These are phyloP conservation scores for Mucor piriformis DNA, from an alignment of 371 early-diverging fungal genomes.

Conservation along the genomic window DNA sequence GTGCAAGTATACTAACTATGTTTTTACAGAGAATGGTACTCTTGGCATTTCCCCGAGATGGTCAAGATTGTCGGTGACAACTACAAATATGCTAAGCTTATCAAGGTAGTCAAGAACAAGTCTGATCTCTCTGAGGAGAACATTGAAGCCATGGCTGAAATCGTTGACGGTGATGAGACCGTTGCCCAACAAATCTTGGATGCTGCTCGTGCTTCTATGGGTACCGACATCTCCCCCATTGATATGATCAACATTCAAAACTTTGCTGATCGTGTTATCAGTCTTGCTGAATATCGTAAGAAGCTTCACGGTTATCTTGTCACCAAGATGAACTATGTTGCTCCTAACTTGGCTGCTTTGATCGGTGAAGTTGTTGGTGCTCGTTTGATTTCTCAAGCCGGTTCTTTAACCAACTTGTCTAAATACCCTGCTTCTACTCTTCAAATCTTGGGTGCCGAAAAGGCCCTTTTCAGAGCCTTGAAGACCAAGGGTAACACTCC, in stretches of 20 bases:
- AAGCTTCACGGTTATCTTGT: slow-evolving; percentile 89
- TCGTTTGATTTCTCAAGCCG: slow-evolving; percentile 95
- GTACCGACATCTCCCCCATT: slow-evolving; percentile 88
- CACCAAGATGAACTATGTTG: slow-evolving; percentile 95
- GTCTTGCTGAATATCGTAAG: slow-evolving; percentile 92
- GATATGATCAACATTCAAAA: slow-evolving; percentile 94
- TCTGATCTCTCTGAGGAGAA: slow-evolving; percentile 76
- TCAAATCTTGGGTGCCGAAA: slow-evolving; percentile 99
- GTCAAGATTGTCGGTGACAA: slow-evolving; percentile 94
- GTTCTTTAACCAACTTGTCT: slow-evolving; percentile 94
- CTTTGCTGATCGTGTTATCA: slow-evolving; percentile 93
- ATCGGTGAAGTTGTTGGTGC: slow-evolving; percentile 98
- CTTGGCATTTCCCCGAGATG: slow-evolving; percentile 99
- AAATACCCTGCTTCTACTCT: slow-evolving; percentile 98
- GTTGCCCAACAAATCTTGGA: slow-evolving; percentile 83
- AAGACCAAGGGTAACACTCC: slow-evolving; percentile 99
- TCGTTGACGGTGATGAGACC: slow-evolving; percentile 69
- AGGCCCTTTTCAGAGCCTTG: slow-evolving; percentile 97
- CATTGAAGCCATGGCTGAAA: slow-evolving; percentile 74
- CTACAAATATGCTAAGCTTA: slow-evolving; percentile 86
- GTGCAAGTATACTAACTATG: background rate
- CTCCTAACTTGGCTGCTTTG: slow-evolving; percentile 97
- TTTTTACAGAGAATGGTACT: slow-evolving; percentile 86
- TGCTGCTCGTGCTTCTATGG: slow-evolving; percentile 96
- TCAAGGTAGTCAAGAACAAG: slow-evolving; percentile 92